Evolutionary conservation across 1,139 yeast genomes (phyloP).

Genomic region (Candida albicans): DNA sequence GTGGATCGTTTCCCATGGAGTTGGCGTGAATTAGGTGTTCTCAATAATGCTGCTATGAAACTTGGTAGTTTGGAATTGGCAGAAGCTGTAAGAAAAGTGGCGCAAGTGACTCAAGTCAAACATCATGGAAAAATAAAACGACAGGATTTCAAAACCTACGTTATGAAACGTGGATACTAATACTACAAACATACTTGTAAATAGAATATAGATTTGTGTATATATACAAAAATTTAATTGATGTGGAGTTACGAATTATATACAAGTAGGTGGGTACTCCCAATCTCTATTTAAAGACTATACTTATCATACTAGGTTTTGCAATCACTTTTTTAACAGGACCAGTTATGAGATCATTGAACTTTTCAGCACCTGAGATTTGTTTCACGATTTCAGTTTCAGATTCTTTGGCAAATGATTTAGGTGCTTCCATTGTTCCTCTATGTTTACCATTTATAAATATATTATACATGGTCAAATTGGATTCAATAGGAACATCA

Average conservation of each 20-base stretch:
- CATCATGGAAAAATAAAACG: slow-evolving; percentile 42
- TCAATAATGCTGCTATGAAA: slow-evolving; percentile 48
- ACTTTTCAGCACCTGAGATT: slow-evolving; percentile 13
- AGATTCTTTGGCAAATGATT: slow-evolving; percentile 16
- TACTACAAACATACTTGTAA: neutral
- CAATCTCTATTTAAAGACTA: slow-evolving; percentile 16
- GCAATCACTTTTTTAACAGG: slow-evolving; percentile 22
- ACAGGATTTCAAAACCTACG: slow-evolving; percentile 32
- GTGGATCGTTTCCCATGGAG: slow-evolving; percentile 73
- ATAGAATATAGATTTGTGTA: neutral
- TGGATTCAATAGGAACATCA: slow-evolving; percentile 35
- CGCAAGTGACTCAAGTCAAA: slow-evolving; percentile 33
- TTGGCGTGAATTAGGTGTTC: slow-evolving; percentile 51
- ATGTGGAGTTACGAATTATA: no score
- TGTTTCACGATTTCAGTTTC: slow-evolving; percentile 33
- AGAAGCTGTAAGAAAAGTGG: slow-evolving; percentile 37
- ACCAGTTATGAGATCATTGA: slow-evolving; percentile 9
- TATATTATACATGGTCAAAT: slow-evolving; percentile 45
- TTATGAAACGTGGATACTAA: slow-evolving; percentile 33
- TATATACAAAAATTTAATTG: slow-evolving; percentile 5
- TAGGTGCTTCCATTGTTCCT: slow-evolving; percentile 34
- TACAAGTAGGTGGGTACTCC: no score
- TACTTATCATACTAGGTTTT: slow-evolving; percentile 31
- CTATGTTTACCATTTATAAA: slow-evolving; percentile 72
- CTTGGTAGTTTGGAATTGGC: slow-evolving; percentile 49